These are phyloP conservation scores for Taphrina betulina DNA, from an alignment of 1,139 yeast species.

Conservation along the genomic window DNA sequence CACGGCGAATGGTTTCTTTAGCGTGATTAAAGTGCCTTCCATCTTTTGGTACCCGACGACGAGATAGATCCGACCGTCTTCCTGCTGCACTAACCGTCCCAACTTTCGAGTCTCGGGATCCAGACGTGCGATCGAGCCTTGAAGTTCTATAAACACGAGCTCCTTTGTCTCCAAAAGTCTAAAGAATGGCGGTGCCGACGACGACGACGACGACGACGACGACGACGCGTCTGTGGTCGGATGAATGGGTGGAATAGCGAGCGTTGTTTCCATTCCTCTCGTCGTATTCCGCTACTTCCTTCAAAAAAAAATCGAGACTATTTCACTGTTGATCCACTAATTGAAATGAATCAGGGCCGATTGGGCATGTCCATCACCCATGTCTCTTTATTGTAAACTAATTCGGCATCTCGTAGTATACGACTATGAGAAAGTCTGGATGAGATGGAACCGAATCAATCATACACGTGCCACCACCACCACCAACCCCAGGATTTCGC, in stretches of 20 bases:
- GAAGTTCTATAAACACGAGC: slow-evolving; percentile 32
- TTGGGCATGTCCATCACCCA: too few relatives aligned
- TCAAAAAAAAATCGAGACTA: background rate
- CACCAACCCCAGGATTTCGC: too few relatives aligned
- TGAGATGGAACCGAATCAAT: too few relatives aligned
- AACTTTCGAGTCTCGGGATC: slow-evolving; percentile 6
- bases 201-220: too few relatives aligned
- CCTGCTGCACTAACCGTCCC: slow-evolving; percentile 21
- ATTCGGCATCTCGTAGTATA: too few relatives aligned
- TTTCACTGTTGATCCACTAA: too few relatives aligned
- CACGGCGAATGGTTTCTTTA: slow-evolving; percentile 33
- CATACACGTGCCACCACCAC: too few relatives aligned
- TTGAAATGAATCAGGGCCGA: too few relatives aligned
- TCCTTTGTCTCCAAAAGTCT: slow-evolving; percentile 21
- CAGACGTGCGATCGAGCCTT: slow-evolving; percentile 32
- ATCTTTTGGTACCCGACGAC: slow-evolving; percentile 33
- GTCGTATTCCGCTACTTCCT: too few relatives aligned
- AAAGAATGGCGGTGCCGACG: too few relatives aligned
- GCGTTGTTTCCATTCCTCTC: slow-evolving; percentile 19
- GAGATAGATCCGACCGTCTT: slow-evolving; percentile 30
- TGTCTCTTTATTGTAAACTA: too few relatives aligned
- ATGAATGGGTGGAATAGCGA: slow-evolving; percentile 14
- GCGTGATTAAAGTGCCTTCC: slow-evolving; percentile 32
- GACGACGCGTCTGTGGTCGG: background rate
- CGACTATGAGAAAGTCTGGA: too few relatives aligned